A percentile compares a stretch with the other conserved stretches of the same genome.
These are phyloP conservation scores for Teunomyces pallodes DNA, from an alignment of 805 yeast species.

Conservation along the genomic window DNA sequence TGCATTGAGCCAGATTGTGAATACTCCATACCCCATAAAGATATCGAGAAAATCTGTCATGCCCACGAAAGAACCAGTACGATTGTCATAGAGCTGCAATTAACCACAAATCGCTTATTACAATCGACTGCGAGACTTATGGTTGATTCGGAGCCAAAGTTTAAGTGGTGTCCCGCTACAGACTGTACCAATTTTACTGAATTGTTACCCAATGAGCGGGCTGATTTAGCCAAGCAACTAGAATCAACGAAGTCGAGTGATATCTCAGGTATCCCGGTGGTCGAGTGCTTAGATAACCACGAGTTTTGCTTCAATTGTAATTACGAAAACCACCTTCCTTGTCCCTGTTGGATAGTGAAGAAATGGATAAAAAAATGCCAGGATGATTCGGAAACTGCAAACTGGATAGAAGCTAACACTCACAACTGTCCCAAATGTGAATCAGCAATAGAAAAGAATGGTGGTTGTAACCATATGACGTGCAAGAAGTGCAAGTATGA, in stretches of 20 bases:
- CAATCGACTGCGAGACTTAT: constrained; percentile 46
- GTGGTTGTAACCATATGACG: constrained; percentile 96
- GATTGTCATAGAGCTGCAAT: constrained; percentile 16
- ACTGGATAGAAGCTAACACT: constrained; percentile 85
- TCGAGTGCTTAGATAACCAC: constrained; percentile 63
- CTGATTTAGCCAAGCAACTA: constrained; percentile 12
- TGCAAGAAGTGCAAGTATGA: constrained; percentile 75
- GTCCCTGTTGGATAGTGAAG: constrained; percentile 69
- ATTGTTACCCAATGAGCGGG: constrained; percentile 19
- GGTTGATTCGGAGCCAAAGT: constrained; percentile 48
- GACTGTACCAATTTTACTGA: constrained; percentile 68
- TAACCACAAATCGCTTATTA: constrained; percentile 32
- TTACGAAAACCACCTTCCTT: constrained; percentile 75
- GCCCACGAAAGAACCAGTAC: constrained; percentile 1
- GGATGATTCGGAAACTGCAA: constrained; percentile 84
- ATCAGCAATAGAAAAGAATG: constrained; percentile 82
- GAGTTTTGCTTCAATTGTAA: constrained; percentile 78
- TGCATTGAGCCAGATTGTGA: constrained; percentile 67
- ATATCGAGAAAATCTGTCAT: constrained; percentile 23
- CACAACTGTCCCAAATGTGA: constrained; percentile 83
- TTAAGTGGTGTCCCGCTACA: constrained; percentile 82
- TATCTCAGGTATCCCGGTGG: constrained; percentile 54
- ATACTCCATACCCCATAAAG: constrained; percentile 41
- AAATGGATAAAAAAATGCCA: constrained; percentile 76
- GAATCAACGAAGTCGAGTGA: constrained; percentile 8